Evolutionary conservation across 208 protist genomes (phyloP), one percentile per base, ranked within the genome.

Genomic region (Trypanosoma congolense): DNA sequence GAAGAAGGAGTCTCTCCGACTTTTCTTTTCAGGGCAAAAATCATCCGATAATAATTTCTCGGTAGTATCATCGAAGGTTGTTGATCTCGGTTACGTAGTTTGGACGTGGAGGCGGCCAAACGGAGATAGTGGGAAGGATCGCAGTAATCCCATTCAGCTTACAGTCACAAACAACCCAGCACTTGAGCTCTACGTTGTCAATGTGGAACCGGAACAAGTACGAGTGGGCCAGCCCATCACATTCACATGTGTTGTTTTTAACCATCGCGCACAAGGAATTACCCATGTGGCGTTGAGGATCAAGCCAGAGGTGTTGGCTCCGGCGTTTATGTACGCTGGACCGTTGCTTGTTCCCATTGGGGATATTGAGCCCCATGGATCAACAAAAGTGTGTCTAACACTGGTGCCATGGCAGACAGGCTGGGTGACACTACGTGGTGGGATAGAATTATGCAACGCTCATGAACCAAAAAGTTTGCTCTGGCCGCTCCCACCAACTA

Each of bases 361-460:
- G 2, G 14, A 48, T 25, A 24, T 82, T 26, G 57, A 74, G n/a
- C 36, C 65, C 0, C 41, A 36, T 29, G 61, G 70, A 19, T 43
- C 35, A 2, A 18, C 75, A n/a, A 21, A 4, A 22, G 43, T 87
- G 80, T 30, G 41, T 29, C 44, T 92, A 9, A 66, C 59, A 35
- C 65, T 92, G 35, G 50, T 92, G 30, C 80, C 84, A 28, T 92
- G 84, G 77, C 66, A 66, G 26, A 24, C 68, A 8, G 84, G 84
- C 2, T 77, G 72, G 74, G 56, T 82, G 4, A 14, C 25, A 35
- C n/a, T 92, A 28, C 48, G 42, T 16, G 65, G 65, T 1, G 80
- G 74, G 0, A 25, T 92, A 10, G 75, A 85, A 52, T 31, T 92
- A 21, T 73, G 79, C 16, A 63, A 77, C 18, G 66, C 77, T 24